Evolutionary conservation across 345 rosid genomes (phyloP), one percentile per base, ranked within the genome.

Genomic region (Eutrema yunnanense): DNA sequence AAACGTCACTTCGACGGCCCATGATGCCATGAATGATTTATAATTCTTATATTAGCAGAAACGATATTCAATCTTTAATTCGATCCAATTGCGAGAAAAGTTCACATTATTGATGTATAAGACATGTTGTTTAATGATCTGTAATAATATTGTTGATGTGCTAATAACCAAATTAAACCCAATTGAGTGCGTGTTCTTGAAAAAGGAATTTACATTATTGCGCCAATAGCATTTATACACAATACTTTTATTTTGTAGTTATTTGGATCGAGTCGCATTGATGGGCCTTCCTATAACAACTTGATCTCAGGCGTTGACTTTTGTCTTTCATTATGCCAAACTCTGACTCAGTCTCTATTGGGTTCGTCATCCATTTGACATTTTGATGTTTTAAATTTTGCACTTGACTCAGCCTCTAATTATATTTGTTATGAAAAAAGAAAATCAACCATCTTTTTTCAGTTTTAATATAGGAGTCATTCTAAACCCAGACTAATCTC

Each of bases 351-450:
- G 60, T 71, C 60, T 48, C 5, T 36, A 59, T 60, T 40, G 48
- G n/a, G 12, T 70, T 57, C 74, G 65, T 69, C 73, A 56, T 6
- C 41, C 42, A 41, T 43, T 62, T 62, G 52, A 27, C 66, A 43
- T 62, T 43, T n/a, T 29, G 19, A 10, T 41, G 51, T 44, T 44
- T 32, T n/a, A 29, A 44, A 2, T 44, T 62, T 42, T 41, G 19
- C 11, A 27, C 16, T 42, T 42, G 26, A 14, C 14, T 5, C 6
- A 47, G 26, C 26, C 2, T 22, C 2, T 22, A 22, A 22, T 22
- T 22, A 22, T 22, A 22, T 22, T 22, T 22, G 26, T 22, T 22
- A 22, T 22, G 26, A 22, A 22, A 22, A 1, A 22, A 22, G 2
- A 11, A 42, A 11, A 11, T 42, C 13, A 42, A 42, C 46, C n/a